Evolutionary conservation across 1,284 basidiomycete species (phyloP).

Genomic region (Apiotrichum sp.): DNA sequence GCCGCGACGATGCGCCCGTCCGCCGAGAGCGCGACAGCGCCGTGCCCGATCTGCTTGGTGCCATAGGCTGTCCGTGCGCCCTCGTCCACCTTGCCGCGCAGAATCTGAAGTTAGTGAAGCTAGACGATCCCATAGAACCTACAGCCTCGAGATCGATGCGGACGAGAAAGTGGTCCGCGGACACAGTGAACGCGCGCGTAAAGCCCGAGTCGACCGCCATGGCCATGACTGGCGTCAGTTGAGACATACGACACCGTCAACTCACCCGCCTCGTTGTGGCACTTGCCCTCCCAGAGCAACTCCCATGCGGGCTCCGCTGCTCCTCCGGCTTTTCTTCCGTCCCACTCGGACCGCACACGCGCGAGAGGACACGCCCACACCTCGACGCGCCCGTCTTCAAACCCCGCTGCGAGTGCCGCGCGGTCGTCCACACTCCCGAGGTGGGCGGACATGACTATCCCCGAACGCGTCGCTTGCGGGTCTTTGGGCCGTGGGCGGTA

Average conservation of each 20-base stretch:
- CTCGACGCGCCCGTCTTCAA: constrained; percentile 72
- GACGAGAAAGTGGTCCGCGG: constrained; percentile 72
- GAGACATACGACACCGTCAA: too few relatives aligned
- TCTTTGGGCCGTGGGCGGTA: constrained; percentile 7
- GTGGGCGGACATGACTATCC: constrained; percentile 79
- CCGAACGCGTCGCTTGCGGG: constrained; percentile 42
- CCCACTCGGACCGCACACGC: constrained; percentile 7
- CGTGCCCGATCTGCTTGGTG: constrained; percentile 75
- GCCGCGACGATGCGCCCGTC: constrained; percentile 70
- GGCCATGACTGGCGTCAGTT: constrained; percentile 63
- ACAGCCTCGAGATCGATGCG: constrained; percentile 50
- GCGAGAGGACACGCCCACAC: constrained; percentile 53
- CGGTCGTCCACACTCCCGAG: constrained; percentile 48
- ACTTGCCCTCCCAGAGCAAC: constrained; percentile 59
- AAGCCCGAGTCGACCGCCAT: constrained; percentile 63
- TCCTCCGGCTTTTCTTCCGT: constrained; percentile 41
- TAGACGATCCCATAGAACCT: not conserved
- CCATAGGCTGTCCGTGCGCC: constrained; percentile 20
- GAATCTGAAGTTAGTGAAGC: constrained; percentile 1
- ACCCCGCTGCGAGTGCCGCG: constrained; percentile 61
- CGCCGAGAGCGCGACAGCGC: constrained; percentile 63
- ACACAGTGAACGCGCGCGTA: constrained; percentile 65
- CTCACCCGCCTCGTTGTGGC: constrained; percentile 73
- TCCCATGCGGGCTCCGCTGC: constrained; percentile 52
- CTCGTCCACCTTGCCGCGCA: not conserved